These are phyloP conservation scores for Mucor saturninus DNA, from an alignment of 371 early-diverging fungal genomes.

Conservation along the genomic window DNA sequence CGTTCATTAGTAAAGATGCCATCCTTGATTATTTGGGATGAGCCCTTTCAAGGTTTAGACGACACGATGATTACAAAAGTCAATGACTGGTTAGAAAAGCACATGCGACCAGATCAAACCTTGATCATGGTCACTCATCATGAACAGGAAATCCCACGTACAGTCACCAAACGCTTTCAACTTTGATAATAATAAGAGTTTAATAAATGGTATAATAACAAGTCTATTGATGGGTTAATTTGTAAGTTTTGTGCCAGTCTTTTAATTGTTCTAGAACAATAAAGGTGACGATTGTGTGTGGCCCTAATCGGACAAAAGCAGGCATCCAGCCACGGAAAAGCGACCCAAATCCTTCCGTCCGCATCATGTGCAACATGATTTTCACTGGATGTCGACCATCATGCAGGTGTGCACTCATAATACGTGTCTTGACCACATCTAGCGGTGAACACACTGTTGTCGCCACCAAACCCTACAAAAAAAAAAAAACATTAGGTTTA, in stretches of 20 bases:
- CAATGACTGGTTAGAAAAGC: conserved; percentile 55
- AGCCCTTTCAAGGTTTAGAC: conserved; percentile 68
- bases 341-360: conserved; percentile 64
- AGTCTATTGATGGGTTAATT: neutral
- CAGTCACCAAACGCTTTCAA: conserved; percentile 41
- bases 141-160: conserved; percentile 61
- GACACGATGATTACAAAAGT: conserved; percentile 46
- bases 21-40: conserved; percentile 62
- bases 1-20: conserved; percentile 58
- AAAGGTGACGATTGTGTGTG: conserved; percentile 75
- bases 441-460: conserved; percentile 88
- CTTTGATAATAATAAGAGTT: conserved; percentile 10
- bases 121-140: conserved; percentile 68
- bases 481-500: conserved; percentile 2
- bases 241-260: conserved; percentile 34
- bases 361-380: conserved; percentile 59
- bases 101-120: conserved; percentile 53
- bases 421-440: conserved; percentile 91
- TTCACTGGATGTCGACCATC: conserved; percentile 40
- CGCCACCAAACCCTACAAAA: conserved; percentile 76
- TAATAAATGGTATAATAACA: no score
- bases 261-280: conserved; percentile 68
- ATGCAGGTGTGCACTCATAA: conserved; percentile 70
- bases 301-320: conserved; percentile 66
- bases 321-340: conserved; percentile 81